Evolutionary conservation across 768 basidiomycete species (phyloP), one percentile per base, ranked within the genome.

Genomic region (Collybia mongolica): DNA sequence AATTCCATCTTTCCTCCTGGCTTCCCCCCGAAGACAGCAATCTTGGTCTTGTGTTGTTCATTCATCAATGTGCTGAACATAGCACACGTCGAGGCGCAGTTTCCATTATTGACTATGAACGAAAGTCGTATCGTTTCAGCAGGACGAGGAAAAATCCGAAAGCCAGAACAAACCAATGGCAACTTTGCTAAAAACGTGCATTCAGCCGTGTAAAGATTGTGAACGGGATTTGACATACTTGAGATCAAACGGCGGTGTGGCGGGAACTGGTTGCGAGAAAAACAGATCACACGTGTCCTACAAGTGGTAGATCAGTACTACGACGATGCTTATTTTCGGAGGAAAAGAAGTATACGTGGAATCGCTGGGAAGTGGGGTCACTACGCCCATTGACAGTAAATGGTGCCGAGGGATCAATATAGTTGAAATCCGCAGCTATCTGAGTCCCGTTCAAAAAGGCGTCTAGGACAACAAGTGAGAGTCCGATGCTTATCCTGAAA

Each of bases 51-150:
- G 56, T 82, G 78, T 11, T 72, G 64, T 60, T 85, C 83, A 44
- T 73, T 69, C 82, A 85, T 83, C 46, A 83, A 60, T 2, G 81
- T 83, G 48, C 73, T 78, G 60, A 84, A 84, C 75, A 82, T 76
- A 0, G 82, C 79, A 52, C 83, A 84, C 1, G 83, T 84, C 4
- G 80, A 82, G 6, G 82, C 82, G 53, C 82, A 85, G 29, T 72
- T 67, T 9, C 69, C 72, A 41, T 76, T 75, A 56, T 56, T 68
- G 37, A 75, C 75, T 74, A 39, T 28, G 14, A n/a, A 44, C 19
- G 19, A n/a, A 39, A 42, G 24, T 32, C 11, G 7, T 9, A 32
- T 11, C 5, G 14, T 32, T 14, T 6, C 11, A 32, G 32, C 32
- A 12, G 7, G 24, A 7, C 24, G 7, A 26, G 32, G 14, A 6